Evolutionary conservation across 2,329 filamentous ascomycete species (phyloP).

Genomic region (Arachnopeziza araneosa): DNA sequence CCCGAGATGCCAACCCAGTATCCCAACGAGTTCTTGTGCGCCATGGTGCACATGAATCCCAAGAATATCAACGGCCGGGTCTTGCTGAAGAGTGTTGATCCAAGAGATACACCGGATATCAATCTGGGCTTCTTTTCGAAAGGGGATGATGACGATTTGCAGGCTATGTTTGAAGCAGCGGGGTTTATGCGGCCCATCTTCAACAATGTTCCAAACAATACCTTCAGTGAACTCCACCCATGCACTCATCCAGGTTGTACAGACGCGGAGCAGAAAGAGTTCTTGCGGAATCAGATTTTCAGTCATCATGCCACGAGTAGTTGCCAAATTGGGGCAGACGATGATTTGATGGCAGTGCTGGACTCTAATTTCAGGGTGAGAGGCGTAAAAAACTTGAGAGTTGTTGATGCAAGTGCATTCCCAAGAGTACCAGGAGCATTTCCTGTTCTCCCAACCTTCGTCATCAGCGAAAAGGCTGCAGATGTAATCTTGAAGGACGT

Average conservation of each 20-base stretch:
- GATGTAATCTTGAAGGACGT: constrained; percentile 16
- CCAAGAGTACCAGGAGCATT: constrained; percentile 48
- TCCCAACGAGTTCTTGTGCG: constrained; percentile 14
- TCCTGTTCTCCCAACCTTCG: constrained; percentile 46
- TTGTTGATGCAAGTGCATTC: constrained; percentile 57
- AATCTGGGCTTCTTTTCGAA: constrained; percentile 52
- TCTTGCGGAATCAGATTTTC: constrained; percentile 45
- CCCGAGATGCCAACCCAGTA: constrained; percentile 15
- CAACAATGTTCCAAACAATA: constrained; percentile 34
- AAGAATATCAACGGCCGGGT: constrained; percentile 59
- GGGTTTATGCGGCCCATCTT: constrained; percentile 30
- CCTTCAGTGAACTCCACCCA: constrained; percentile 39
- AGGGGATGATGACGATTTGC: constrained; percentile 13
- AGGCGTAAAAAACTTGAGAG: constrained; percentile 48
- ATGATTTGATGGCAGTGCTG: constrained; percentile 49
- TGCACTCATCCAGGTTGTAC: constrained; percentile 32
- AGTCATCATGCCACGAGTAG: constrained; percentile 54
- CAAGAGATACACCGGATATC: constrained; percentile 58
- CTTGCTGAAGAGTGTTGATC: constrained; percentile 53
- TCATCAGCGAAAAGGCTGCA: constrained; percentile 54
- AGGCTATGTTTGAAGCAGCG: constrained; percentile 17
- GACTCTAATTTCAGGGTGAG: constrained; percentile 52
- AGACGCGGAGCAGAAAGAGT: constrained; percentile 41
- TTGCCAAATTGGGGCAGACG: constrained; percentile 47
- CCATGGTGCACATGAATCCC: constrained; percentile 55